Conservation (phyloP, 129 eudicot species). For the Flaveria brownii region DNA sequence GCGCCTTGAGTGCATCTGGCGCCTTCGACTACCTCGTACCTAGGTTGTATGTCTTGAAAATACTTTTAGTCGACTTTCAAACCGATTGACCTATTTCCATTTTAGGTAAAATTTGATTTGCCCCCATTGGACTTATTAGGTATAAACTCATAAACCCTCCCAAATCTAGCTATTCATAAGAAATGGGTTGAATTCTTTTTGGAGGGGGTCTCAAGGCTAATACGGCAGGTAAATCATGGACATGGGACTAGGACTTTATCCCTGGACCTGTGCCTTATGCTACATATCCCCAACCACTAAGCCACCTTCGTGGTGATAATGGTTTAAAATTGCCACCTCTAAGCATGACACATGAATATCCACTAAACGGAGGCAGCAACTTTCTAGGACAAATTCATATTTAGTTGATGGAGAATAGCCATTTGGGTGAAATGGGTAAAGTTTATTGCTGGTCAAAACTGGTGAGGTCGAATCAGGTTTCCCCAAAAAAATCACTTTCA, state of each 20-base stretch:
- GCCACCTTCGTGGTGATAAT: not conserved
- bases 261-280: not conserved
- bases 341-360: not conserved
- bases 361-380: not conserved
- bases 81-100: not conserved
- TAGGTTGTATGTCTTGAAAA: too few relatives aligned
- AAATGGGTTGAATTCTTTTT: not conserved
- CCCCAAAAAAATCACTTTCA: not conserved
- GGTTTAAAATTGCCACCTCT: not conserved
- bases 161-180: not conserved
- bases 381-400: not conserved
- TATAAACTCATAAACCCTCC: not conserved
- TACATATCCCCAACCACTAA: slow-evolving; percentile 4
- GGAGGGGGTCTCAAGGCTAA: not conserved
- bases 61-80: not conserved
- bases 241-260: not conserved
- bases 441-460: not conserved
- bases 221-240: not conserved
- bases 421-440: not conserved
- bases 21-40: too few relatives aligned
- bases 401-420: not conserved
- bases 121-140: not conserved
- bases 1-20: too few relatives aligned
- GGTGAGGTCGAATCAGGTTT: not conserved
- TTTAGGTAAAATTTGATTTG: not conserved